phyloP scores from a whole-genome alignment of 345 rosid species.

The Erysimum cheiranthoides region DNA sequence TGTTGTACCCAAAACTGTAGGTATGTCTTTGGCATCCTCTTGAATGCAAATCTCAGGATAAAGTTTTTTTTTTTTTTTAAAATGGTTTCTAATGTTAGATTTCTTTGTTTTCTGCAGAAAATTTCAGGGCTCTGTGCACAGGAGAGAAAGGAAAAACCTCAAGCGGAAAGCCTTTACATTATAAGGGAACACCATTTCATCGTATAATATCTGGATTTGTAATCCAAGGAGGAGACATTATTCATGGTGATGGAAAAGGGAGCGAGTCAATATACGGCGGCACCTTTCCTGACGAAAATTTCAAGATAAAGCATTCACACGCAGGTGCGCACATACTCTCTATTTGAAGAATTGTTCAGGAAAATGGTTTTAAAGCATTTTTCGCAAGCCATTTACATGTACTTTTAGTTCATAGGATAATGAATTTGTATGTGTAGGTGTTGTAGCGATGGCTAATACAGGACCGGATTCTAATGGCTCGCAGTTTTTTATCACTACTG shows the following conservation, averaged over 20 bases:
- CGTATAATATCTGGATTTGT: conserved; percentile 94
- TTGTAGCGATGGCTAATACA: conserved; percentile 90
- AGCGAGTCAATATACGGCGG: conserved; percentile 82
- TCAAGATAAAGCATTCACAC: conserved; percentile 82
- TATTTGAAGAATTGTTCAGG: neutral
- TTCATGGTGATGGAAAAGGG: conserved; percentile 79
- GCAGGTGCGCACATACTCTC: conserved; percentile 60
- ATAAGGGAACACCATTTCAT: conserved; percentile 88
- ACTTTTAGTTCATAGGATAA: conserved; percentile 9
- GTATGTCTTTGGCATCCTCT: conserved; percentile 56
- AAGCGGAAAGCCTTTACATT: conserved; percentile 68
- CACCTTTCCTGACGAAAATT: conserved; percentile 86
- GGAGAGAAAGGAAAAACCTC: conserved; percentile 74
- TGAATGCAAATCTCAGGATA: conserved; percentile 10
- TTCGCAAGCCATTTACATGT: neutral
- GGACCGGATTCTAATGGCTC: conserved; percentile 97
- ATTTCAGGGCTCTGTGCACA: conserved; percentile 96
- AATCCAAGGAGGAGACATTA: conserved; percentile 94
- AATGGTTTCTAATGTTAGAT: conserved; percentile 7
- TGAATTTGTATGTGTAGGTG: conserved; percentile 54
- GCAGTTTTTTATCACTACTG: conserved; percentile 91
- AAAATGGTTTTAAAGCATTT: neutral
- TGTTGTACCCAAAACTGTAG: conserved; percentile 92
- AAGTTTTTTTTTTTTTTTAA: neutral
- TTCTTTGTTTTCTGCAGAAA: conserved; percentile 63